These are phyloP conservation scores for Diphasiastrum complanatum DNA, from an alignment of 83 land plant species.

Conservation along the genomic window DNA sequence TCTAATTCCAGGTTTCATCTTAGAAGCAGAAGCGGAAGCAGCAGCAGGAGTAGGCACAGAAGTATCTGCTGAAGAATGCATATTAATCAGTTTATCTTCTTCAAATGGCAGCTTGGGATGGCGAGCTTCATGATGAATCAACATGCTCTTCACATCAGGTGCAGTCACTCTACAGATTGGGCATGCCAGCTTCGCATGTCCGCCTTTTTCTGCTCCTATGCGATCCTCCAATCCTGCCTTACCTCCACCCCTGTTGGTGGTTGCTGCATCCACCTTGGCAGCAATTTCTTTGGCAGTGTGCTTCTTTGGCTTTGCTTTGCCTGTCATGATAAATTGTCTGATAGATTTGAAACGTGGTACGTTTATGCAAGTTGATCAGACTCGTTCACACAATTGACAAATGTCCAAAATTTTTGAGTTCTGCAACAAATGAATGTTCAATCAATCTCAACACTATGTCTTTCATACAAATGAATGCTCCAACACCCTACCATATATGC, in stretches of 20 bases:
- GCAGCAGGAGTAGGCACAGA: neutral
- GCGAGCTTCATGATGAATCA: slow-evolving; percentile 80
- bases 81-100: slow-evolving; percentile 52
- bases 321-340: slow-evolving; percentile 74
- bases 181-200: slow-evolving; percentile 91
- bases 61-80: slow-evolving; percentile 37
- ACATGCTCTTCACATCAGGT: slow-evolving; percentile 79
- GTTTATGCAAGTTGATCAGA: no score
- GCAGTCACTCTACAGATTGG: slow-evolving; percentile 81
- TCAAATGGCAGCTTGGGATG: slow-evolving; percentile 86
- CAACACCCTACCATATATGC: no score
- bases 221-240: slow-evolving; percentile 68
- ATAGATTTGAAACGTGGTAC: no score
- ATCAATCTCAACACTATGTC: no score
- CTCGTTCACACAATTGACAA: no score
- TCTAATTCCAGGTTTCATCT: no score
- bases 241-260: slow-evolving; percentile 78
- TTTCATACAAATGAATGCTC: no score
- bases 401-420: no score
- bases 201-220: slow-evolving; percentile 64
- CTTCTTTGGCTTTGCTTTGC: slow-evolving; percentile 98
- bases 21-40: neutral
- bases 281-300: slow-evolving; percentile 90
- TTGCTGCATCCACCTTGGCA: slow-evolving; percentile 74
- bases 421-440: no score